Evolutionary conservation across 2,329 filamentous ascomycete species (phyloP), one percentile per base, ranked within the genome.

Genomic region (Zopfia rhizophila): DNA sequence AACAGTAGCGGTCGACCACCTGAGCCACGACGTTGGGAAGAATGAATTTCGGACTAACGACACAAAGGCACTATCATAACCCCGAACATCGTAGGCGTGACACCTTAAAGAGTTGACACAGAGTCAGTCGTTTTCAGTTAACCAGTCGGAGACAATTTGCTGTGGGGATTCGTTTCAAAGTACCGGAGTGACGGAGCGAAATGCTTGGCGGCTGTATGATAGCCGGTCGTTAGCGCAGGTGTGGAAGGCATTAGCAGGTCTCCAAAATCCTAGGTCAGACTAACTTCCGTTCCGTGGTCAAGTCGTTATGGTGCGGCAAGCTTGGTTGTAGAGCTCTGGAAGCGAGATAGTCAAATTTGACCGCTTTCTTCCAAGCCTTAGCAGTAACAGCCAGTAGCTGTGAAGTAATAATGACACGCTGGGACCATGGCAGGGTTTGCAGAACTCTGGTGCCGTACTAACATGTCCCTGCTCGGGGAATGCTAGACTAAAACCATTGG

Each of bases 261-360:
- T 37, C 7, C 12, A 24, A n/a, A n/a, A 30, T 24, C 19, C 41
- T 33, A 23, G 17, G n/a, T 5, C 11, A 40, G 46, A 39, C 50
- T 49, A 45, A 25, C 40, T 45, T 54, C 49, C 40, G 51, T 53
- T 53, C 57, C 51, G 48, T 52, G 17, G 22, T 51, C 47, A 48
- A 48, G 39, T 40, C 22, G 35, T 38, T 35, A 39, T 53, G 45
- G 48, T 55, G 52, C 45, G 55, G 50, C 55, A 48, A 50, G 48
- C 55, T 35, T 39, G 52, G 65, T 67, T 37, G 59, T 58, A 68
- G 63, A 66, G 46, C 51, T 62, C 56, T 60, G 57, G 66, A 63
- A 65, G 66, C 68, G 63, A 62, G 51, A 41, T 41, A 28, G 35
- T 38, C 28, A 40, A 23, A 18, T 17, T 51, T 48, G 45, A 50